These are phyloP conservation scores for Testicularia cyperi DNA, from an alignment of 1,284 basidiomycete genomes.

Conservation along the genomic window DNA sequence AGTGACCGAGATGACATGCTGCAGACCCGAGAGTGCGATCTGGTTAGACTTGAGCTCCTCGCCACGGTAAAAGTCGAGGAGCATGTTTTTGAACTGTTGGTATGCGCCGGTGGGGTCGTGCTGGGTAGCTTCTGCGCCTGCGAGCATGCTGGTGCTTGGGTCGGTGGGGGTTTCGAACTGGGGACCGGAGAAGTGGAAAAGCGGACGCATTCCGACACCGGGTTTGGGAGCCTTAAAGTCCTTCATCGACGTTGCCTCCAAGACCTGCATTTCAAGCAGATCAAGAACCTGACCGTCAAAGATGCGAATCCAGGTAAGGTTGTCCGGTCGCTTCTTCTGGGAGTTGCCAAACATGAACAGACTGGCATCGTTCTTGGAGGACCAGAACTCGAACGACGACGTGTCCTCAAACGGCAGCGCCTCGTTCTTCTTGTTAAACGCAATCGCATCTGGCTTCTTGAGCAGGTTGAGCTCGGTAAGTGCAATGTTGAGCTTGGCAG, in stretches of 20 bases:
- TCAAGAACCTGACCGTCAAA: slow-evolving; percentile 86
- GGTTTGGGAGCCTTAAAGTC: slow-evolving; percentile 85
- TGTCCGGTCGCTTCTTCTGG: slow-evolving; percentile 91
- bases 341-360: slow-evolving; percentile 88
- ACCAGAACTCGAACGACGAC: slow-evolving; percentile 85
- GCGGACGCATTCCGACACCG: slow-evolving; percentile 83
- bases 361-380: slow-evolving; percentile 88
- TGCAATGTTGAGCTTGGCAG: slow-evolving; percentile 74
- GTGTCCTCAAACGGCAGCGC: slow-evolving; percentile 86
- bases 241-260: slow-evolving; percentile 74
- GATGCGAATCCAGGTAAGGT: slow-evolving; percentile 81
- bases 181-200: slow-evolving; percentile 88
- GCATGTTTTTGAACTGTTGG: slow-evolving; percentile 75
- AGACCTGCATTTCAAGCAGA: slow-evolving; percentile 90
- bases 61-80: slow-evolving; percentile 84
- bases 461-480: slow-evolving; percentile 71
- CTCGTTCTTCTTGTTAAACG: slow-evolving; percentile 91
- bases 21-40: slow-evolving; percentile 78
- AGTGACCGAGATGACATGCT: slow-evolving; percentile 74
- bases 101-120: slow-evolving; percentile 44
- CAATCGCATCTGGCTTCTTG: slow-evolving; percentile 69
- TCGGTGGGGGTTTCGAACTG: slow-evolving; percentile 61
- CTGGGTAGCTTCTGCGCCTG: slow-evolving; percentile 27
- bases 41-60: slow-evolving; percentile 71
- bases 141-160: slow-evolving; percentile 20